A percentile compares a stretch with the other conserved stretches of the same genome.
These are phyloP conservation scores for Saccharomycopsis capsularis DNA, from an alignment of 805 yeast species.

Conservation along the genomic window DNA sequence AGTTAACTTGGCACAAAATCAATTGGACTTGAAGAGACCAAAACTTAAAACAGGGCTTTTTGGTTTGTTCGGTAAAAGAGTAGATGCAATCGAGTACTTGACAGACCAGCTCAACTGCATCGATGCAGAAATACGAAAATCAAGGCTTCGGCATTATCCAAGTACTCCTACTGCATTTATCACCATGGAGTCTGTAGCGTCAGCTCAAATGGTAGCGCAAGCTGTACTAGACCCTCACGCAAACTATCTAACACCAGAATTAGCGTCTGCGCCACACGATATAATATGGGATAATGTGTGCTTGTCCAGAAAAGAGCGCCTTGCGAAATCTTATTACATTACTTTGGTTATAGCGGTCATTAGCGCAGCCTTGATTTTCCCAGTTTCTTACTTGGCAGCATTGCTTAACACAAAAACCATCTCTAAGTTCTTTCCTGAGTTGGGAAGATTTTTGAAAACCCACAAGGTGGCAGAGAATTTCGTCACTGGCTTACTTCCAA, in stretches of 20 bases:
- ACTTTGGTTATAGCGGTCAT: conserved; percentile 60
- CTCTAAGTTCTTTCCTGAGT: conserved; percentile 70
- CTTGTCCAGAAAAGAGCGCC: conserved; percentile 65
- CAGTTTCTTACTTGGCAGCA: conserved; percentile 80
- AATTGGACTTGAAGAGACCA: conserved; percentile 43
- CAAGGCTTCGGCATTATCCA: conserved; percentile 62
- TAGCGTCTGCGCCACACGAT: conserved; percentile 97
- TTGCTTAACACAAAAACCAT: conserved; percentile 75
- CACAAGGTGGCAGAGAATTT: conserved; percentile 69
- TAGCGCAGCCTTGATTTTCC: conserved; percentile 69
- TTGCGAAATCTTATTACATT: conserved; percentile 50
- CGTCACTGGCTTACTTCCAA: conserved; percentile 85
- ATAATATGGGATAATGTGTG: conserved; percentile 90
- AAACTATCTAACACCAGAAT: conserved; percentile 66
- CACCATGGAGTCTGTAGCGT: conserved; percentile 91
- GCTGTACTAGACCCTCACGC: conserved; percentile 89
- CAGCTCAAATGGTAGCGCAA: conserved; percentile 95
- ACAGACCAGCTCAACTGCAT: conserved; percentile 60
- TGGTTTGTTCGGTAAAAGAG: conserved; percentile 59
- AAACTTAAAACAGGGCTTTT: conserved; percentile 49
- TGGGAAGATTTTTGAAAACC: conserved; percentile 59
- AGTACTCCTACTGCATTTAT: conserved; percentile 90
- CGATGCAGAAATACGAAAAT: conserved; percentile 61
- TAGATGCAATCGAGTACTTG: conserved; percentile 77
- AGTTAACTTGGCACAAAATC: conserved; percentile 12